These are phyloP conservation scores for Ogataea wickerhamii DNA, from an alignment of 805 yeast genomes.

Conservation along the genomic window DNA sequence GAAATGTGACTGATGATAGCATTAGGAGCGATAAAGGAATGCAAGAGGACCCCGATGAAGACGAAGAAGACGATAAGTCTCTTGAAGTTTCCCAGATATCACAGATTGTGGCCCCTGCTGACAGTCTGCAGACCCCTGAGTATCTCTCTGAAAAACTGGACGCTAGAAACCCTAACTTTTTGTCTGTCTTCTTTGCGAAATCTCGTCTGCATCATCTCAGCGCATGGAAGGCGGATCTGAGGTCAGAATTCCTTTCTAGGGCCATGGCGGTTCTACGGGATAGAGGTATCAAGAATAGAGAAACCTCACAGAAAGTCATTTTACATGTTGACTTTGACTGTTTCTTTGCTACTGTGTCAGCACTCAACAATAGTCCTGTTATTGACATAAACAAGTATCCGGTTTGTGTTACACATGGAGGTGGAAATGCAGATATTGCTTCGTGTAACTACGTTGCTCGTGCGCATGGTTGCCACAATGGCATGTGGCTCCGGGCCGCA, in stretches of 20 bases:
- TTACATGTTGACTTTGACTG: slow-evolving; percentile 92
- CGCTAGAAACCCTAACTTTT: slow-evolving; percentile 75
- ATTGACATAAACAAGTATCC: slow-evolving; percentile 47
- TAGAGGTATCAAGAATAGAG: slow-evolving; percentile 5
- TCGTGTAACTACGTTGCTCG: slow-evolving; percentile 91
- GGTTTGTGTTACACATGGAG: slow-evolving; percentile 65
- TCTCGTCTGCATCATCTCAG: slow-evolving; percentile 89
- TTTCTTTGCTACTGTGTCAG: slow-evolving; percentile 85
- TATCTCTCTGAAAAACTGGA: slow-evolving; percentile 35
- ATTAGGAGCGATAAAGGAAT: slow-evolving; percentile 2
- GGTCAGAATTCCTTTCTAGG: slow-evolving; percentile 52
- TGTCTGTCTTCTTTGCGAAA: slow-evolving; percentile 66
- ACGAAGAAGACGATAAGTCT: slow-evolving; percentile 5
- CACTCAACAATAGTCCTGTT: slow-evolving; percentile 47
- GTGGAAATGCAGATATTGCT: slow-evolving; percentile 71
- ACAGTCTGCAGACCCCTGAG: slow-evolving; percentile 7
- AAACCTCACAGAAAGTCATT: slow-evolving; percentile 33
- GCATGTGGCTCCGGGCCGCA: slow-evolving; percentile 85
- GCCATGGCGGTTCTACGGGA: slow-evolving; percentile 33
- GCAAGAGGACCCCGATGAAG: slow-evolving; percentile 3
- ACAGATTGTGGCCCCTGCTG: slow-evolving; percentile 10
- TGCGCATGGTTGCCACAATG: slow-evolving; percentile 71
- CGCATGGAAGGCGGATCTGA: slow-evolving; percentile 75
- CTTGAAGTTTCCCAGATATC: too few relatives aligned
- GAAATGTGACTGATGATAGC: not conserved